Conservation (phyloP, 2,329 filamentous ascomycete genomes). For the Pestalotiopsis sp. region DNA sequence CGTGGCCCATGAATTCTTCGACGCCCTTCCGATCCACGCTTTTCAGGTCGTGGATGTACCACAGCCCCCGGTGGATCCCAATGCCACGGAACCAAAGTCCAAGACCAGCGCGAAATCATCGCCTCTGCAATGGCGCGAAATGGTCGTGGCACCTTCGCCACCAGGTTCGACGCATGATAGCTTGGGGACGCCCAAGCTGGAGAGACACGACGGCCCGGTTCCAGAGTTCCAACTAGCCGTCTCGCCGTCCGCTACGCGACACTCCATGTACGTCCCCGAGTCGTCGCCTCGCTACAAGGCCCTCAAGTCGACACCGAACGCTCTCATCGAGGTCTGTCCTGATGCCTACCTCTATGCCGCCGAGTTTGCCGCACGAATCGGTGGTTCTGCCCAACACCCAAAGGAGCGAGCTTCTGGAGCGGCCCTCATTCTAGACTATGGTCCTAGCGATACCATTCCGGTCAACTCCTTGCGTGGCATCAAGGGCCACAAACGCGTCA, state of each 20-base stretch:
- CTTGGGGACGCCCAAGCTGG: constrained; percentile 55
- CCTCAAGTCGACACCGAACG: constrained; percentile 67
- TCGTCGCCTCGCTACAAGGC: constrained; percentile 78
- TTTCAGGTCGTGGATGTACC: constrained; percentile 75
- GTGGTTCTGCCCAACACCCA: constrained; percentile 59
- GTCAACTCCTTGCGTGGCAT: constrained; percentile 92
- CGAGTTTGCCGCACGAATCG: constrained; percentile 85
- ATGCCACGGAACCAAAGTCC: constrained; percentile 48
- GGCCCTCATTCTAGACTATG: constrained; percentile 95
- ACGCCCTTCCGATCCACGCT: constrained; percentile 92
- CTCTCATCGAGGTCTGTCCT: constrained; percentile 87
- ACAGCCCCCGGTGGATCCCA: constrained; percentile 39
- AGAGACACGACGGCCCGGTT: constrained; percentile 52
- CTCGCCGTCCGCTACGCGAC: constrained; percentile 75
- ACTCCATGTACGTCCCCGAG: constrained; percentile 83
- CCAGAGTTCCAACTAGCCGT: constrained; percentile 89
- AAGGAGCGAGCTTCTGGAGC: constrained; percentile 75
- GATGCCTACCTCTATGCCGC: constrained; percentile 80
- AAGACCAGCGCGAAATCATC: constrained; percentile 43
- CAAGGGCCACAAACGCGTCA: constrained; percentile 73
- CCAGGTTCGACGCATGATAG: constrained; percentile 55
- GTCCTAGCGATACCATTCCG: constrained; percentile 76
- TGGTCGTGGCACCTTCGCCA: constrained; percentile 74
- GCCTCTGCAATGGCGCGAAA: constrained; percentile 74
- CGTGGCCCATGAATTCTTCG: constrained; percentile 97